A percentile compares a stretch with the other conserved stretches of the same genome.
These are phyloP conservation scores for Trichoderma afroharzianum DNA, from an alignment of 2,329 filamentous ascomycete species.

Conservation along the genomic window DNA sequence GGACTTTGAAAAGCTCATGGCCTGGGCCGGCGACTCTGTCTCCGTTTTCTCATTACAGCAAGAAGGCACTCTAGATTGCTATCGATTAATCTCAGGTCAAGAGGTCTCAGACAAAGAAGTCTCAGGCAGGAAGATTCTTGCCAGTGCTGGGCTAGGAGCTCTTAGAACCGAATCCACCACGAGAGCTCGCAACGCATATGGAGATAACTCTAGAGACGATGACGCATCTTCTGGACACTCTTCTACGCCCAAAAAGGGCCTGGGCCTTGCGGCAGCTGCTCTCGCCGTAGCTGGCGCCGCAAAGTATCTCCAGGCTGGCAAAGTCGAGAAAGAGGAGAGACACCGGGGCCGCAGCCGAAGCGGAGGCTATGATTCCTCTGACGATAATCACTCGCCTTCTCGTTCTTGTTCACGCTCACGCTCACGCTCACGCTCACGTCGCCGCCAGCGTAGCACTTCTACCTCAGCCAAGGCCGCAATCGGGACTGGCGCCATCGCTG, in stretches of 20 bases:
- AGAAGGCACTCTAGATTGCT: background rate
- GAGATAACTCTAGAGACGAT: slow-evolving; percentile 45
- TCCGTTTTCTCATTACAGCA: background rate
- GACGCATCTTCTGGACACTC: slow-evolving; percentile 37
- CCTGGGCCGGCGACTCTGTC: background rate
- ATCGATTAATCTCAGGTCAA: background rate
- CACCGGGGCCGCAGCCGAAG: slow-evolving; percentile 53
- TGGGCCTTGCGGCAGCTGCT: slow-evolving; percentile 60
- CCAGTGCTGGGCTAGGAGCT: slow-evolving; percentile 60
- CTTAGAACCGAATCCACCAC: slow-evolving; percentile 58
- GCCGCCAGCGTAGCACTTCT: slow-evolving; percentile 46
- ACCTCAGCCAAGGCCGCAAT: slow-evolving; percentile 53
- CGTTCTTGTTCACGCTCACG: slow-evolving; percentile 38
- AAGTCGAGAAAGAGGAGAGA: slow-evolving; percentile 43
- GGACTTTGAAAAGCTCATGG: background rate
- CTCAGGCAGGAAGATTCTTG: slow-evolving; percentile 52
- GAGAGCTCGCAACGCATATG: slow-evolving; percentile 58
- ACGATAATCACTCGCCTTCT: slow-evolving; percentile 40
- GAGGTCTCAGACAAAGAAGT: background rate
- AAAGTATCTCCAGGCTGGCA: slow-evolving; percentile 34
- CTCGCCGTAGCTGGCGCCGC: slow-evolving; percentile 61
- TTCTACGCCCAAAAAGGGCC: slow-evolving; percentile 55
- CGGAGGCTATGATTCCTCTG: slow-evolving; percentile 38
- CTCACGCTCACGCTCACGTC: slow-evolving; percentile 39
- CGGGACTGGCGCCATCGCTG: slow-evolving; percentile 56